phyloP scores from a whole-genome alignment of 2,329 filamentous ascomycete species.

The Shiraia sp. region DNA sequence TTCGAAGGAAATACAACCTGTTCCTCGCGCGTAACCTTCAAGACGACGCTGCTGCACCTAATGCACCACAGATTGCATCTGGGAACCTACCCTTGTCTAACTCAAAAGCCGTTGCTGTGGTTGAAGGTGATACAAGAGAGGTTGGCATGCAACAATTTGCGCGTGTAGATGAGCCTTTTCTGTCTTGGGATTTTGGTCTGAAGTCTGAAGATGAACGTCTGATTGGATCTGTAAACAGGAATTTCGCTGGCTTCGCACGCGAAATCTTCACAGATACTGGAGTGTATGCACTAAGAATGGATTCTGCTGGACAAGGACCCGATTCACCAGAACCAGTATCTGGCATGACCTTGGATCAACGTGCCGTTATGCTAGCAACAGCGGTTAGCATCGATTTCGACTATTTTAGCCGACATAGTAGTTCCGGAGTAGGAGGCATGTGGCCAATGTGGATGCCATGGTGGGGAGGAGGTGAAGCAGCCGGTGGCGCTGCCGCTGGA shows the following conservation, averaged over 20 bases:
- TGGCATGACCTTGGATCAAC: conserved; percentile 67
- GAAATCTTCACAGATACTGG: conserved; percentile 70
- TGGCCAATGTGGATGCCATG: conserved; percentile 60
- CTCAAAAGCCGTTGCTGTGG: conserved; percentile 51
- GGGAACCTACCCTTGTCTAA: conserved; percentile 54
- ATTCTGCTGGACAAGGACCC: conserved; percentile 54
- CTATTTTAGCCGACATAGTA: conserved; percentile 66
- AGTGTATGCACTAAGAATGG: conserved; percentile 67
- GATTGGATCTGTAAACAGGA: conserved; percentile 66
- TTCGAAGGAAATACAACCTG: conserved; percentile 67
- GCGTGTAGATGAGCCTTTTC: conserved; percentile 63
- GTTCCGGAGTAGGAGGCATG: conserved; percentile 49
- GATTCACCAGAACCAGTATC: conserved; percentile 47
- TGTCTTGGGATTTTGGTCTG: conserved; percentile 68
- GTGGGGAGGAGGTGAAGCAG: conserved; percentile 34
- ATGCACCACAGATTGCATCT: conserved; percentile 47
- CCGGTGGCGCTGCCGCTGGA: conserved; percentile 46
- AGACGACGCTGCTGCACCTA: conserved; percentile 37
- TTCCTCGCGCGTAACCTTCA: conserved; percentile 60
- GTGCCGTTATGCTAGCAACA: conserved; percentile 68
- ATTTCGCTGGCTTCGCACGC: conserved; percentile 64
- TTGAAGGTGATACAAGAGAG: conserved; percentile 37
- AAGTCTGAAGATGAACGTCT: conserved; percentile 54
- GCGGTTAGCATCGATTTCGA: conserved; percentile 69
- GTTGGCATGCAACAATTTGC: conserved; percentile 64